Evolutionary conservation across 352 stramenopile species (phyloP), one percentile per base, ranked within the genome.

Genomic region (Lagenidium giganteum): DNA sequence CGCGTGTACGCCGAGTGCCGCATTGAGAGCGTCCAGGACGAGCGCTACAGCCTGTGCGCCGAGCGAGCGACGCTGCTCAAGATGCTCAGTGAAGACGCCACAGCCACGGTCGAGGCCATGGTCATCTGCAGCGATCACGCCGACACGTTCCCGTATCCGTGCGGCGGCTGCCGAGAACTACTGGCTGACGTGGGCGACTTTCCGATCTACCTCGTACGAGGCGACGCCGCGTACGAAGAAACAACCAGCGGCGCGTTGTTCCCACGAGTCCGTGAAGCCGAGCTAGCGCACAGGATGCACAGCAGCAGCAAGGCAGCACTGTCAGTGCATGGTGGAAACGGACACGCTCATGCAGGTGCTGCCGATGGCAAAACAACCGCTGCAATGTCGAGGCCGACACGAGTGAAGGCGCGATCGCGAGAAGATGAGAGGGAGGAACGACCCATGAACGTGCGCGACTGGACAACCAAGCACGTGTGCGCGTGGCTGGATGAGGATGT

Each of bases 141-240:
- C 2, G 47, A 63, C 8, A 33, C 71, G n/a, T 43, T 87, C 12
- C 75, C 73, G 14, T 76, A 68, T 5, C 77, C 76, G 14, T 92
- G 76, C 20, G 79, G 79, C 17, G 41, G 20, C 24, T 92, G 77
- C 57, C 77, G 80, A 11, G 70, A 92, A 45, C 70, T 87, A 16
- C 49, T 89, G 38, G 75, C 72, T 9, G 60, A 73, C 3, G 78
- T 67, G 40, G 80, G 77, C n/a, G 73, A 90, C 26, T 92, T 89
- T 25, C 71, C 74, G 9, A 47, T 92, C 11, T 86, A 82, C 42
- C 47, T 92, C n/a, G 4, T 31, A 14, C n/a, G 8, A 3, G 27
- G 2, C 3, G n/a, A n/a, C n/a, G n/a, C n/a, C n/a, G n/a, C n/a
- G n/a, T n/a, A n/a, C n/a, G n/a, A n/a, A n/a, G n/a, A n/a, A n/a